Evolutionary conservation across 805 yeast genomes (phyloP).

Genomic region (Yamadazyma sp.): DNA sequence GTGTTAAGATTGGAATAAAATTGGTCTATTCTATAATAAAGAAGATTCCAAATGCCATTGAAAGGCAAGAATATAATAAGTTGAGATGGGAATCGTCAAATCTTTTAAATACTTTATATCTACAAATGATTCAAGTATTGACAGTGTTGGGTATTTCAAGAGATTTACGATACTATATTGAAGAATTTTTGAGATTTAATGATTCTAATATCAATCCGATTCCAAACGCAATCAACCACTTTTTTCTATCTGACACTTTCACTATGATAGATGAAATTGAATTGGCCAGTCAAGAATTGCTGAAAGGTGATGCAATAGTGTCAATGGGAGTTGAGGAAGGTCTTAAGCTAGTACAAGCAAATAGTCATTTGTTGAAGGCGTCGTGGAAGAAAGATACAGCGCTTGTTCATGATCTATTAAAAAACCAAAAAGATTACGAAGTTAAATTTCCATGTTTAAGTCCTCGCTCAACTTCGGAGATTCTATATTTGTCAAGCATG

Average conservation of each 20-base stretch:
- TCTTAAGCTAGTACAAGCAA: neutral
- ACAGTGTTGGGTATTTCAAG: constrained; percentile 53
- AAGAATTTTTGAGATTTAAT: constrained; percentile 46
- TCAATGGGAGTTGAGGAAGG: neutral
- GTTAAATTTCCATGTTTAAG: too few relatives aligned
- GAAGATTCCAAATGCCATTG: constrained; percentile 12
- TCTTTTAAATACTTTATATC: constrained; percentile 36
- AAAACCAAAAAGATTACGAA: too few relatives aligned
- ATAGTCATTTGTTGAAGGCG: neutral
- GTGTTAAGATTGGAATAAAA: constrained; percentile 49
- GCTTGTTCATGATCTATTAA: too few relatives aligned
- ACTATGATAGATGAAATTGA: constrained; percentile 4
- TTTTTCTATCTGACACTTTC: constrained; percentile 9
- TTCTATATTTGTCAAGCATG: too few relatives aligned
- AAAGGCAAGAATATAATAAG: neutral
- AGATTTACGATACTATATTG: constrained; percentile 53
- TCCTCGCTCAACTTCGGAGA: too few relatives aligned
- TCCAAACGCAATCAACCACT: constrained; percentile 7
- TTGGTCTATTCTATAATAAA: constrained; percentile 52
- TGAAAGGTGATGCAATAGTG: constrained; percentile 1
- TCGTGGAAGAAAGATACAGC: too few relatives aligned
- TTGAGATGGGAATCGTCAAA: constrained; percentile 29
- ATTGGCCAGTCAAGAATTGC: neutral
- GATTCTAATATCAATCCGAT: constrained; percentile 17
- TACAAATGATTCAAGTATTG: constrained; percentile 34